Percentiles rank a stretch among this genome's conserved stretches.
Evolutionary conservation across 2,329 filamentous ascomycete species (phyloP).

Genomic region (Neofusicoccum ribis): DNA sequence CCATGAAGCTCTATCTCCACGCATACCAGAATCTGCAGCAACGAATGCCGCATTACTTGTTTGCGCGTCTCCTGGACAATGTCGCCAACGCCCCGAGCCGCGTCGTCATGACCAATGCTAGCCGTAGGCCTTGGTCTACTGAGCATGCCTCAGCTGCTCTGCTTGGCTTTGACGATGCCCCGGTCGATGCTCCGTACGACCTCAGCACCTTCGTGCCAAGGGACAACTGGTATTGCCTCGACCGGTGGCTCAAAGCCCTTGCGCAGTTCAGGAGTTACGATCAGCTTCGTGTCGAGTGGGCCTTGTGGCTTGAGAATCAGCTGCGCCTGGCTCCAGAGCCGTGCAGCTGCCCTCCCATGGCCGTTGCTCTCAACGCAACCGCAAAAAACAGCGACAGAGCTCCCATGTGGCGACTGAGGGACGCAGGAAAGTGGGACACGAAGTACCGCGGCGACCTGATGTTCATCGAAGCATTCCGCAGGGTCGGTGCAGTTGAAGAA

Average conservation of each 20-base stretch:
- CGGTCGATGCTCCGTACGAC: background rate
- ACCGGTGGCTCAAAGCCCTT: background rate
- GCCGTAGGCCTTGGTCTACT: background rate
- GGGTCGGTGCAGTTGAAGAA: background rate
- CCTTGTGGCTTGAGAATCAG: background rate
- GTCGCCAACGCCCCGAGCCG: background rate
- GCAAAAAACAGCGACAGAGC: background rate
- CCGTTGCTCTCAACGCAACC: too few relatives aligned
- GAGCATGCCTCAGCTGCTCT: background rate
- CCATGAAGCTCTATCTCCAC: background rate
- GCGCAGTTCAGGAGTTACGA: background rate
- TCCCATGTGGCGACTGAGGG: background rate
- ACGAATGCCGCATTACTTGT: background rate
- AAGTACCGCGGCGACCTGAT: background rate
- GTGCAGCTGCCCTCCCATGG: background rate
- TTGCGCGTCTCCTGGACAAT: background rate
- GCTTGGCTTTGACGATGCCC: background rate
- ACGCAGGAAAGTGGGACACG: background rate
- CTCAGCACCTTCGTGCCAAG: background rate
- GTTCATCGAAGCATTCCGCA: background rate
- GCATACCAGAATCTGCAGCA: background rate
- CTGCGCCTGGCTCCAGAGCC: background rate
- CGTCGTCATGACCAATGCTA: background rate
- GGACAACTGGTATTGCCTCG: background rate
- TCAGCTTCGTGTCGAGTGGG: background rate